Conservation (phyloP, 2,329 filamentous ascomycete genomes). For the Paracoccidioides lutzii region DNA sequence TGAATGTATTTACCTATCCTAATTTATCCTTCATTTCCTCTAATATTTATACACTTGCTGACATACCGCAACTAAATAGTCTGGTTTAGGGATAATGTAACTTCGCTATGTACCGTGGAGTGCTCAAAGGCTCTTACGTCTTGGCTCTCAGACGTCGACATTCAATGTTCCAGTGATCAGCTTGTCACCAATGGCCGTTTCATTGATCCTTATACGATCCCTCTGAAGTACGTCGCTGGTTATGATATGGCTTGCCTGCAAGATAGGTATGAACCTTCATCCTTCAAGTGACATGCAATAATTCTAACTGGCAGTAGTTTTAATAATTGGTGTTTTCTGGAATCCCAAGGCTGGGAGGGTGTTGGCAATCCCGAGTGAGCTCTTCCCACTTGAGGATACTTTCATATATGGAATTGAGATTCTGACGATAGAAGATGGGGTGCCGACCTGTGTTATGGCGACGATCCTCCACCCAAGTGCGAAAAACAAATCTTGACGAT, state of each 20-base stretch:
- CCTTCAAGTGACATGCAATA: not conserved
- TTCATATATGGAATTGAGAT: not conserved
- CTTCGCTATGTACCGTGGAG: slow-evolving; percentile 8
- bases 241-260: slow-evolving; percentile 10
- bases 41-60: not conserved
- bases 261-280: slow-evolving; percentile 7
- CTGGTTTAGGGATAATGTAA: slow-evolving; percentile 11
- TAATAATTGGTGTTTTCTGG: slow-evolving; percentile 11
- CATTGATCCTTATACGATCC: slow-evolving; percentile 11
- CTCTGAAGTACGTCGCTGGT: slow-evolving; percentile 10
- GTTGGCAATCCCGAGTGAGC: slow-evolving; percentile 6
- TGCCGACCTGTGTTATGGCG: slow-evolving; percentile 7
- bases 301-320: slow-evolving; percentile 7
- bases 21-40: not conserved
- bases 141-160: slow-evolving; percentile 10
- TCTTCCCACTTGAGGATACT: not conserved
- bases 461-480: slow-evolving; percentile 7
- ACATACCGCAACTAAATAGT: slow-evolving; percentile 3
- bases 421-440: slow-evolving; percentile 4
- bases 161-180: slow-evolving; percentile 7
- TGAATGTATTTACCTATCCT: slow-evolving; percentile 7
- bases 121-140: slow-evolving; percentile 8
- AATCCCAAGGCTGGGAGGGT: slow-evolving; percentile 12
- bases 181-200: slow-evolving; percentile 7
- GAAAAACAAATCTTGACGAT: slow-evolving; percentile 2